Base-by-base conservation (phyloP, 2,329 filamentous ascomycete genomes). In the Fusarium mundagurra region DNA sequence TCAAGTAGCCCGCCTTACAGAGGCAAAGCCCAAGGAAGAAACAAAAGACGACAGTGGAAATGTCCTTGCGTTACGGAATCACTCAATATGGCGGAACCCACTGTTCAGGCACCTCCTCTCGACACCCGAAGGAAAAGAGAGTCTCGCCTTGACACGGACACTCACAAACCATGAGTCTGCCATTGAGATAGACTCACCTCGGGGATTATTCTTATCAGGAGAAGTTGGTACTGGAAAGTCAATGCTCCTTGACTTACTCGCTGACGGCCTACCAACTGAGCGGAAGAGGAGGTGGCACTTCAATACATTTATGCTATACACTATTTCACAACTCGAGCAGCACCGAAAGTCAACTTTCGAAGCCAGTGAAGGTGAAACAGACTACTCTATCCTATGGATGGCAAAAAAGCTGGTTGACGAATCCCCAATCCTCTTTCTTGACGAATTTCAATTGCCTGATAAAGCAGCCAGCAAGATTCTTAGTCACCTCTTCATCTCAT, bases 371-470 rank as follows among this genome's bases (percentile, higher is more conserved):
- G 20, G 71, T 61, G 74, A 67, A 72, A 81, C 81, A 75, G 75
- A 94, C 65, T 91, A 94, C 81, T 93, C 92, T 0, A 81, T 96
- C 31, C 82, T 96, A 3, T 92, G 90, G 87, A 86, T 96, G 78
- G 93, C 93, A 38, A 91, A 92, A 76, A 93, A 95, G 67, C 89
- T 95, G 79, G 89, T 95, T 18, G 89, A 93, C 63, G 91, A 89
- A 18, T 92, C 91, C 17, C 93, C 93, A 0, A 93, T 96, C 39
- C 82, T 96, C 20, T 96, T 96, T 76, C 83, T 96, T 6, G 93
- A 96, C 75, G 93, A 96, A 80, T 96, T 96, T 71, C 94, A 96
- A 79, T 87, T 96, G 43, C 94, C 94, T 0, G 94, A 96, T 81
- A 88, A 92, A 73, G 92, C 92, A 5, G 89, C 93, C 5, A 93